These are phyloP conservation scores for Cercis canadensis DNA, from an alignment of 306 rosid species.

Conservation along the genomic window DNA sequence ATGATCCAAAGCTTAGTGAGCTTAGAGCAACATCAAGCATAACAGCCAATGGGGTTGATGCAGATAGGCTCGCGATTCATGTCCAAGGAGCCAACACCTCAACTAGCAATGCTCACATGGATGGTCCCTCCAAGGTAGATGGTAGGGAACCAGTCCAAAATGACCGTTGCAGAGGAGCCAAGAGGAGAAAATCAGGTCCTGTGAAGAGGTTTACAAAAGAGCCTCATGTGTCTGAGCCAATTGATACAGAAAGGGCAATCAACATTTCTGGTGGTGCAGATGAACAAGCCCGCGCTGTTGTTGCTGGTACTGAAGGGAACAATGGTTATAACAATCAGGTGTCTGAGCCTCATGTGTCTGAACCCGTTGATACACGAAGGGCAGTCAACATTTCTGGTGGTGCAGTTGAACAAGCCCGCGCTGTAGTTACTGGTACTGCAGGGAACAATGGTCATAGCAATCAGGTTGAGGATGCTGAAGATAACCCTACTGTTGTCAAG, in stretches of 20 bases:
- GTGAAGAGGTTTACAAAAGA: constrained; percentile 84
- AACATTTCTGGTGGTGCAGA: constrained; percentile 40
- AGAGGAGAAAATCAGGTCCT: constrained; percentile 81
- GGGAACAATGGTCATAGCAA: constrained; percentile 52
- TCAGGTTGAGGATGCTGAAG: constrained; percentile 42
- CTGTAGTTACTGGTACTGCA: constrained; percentile 36
- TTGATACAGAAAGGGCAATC: constrained; percentile 48
- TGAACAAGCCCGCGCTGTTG: constrained; percentile 37
- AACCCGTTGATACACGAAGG: constrained; percentile 47
- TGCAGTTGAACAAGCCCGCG: constrained; percentile 33
- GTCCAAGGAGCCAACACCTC: constrained; percentile 52
- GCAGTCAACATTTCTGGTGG: constrained; percentile 43
- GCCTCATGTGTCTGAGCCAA: constrained; percentile 36
- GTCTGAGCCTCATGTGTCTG: constrained; percentile 45
- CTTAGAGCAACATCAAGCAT: constrained; percentile 33
- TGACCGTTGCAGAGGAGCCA: constrained; percentile 73
- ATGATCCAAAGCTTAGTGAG: too few species aligned
- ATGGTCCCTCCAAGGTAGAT: constrained; percentile 45
- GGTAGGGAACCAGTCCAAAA: constrained; percentile 44
- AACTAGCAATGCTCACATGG: constrained; percentile 34
- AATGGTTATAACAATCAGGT: constrained; percentile 44
- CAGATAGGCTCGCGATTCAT: constrained; percentile 46
- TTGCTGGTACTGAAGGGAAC: constrained; percentile 47
- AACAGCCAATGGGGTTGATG: constrained; percentile 44
- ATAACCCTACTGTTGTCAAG: constrained; percentile 60